Conservation (phyloP, 2,329 filamentous ascomycete genomes). For the Huntiella abstrusa region DNA sequence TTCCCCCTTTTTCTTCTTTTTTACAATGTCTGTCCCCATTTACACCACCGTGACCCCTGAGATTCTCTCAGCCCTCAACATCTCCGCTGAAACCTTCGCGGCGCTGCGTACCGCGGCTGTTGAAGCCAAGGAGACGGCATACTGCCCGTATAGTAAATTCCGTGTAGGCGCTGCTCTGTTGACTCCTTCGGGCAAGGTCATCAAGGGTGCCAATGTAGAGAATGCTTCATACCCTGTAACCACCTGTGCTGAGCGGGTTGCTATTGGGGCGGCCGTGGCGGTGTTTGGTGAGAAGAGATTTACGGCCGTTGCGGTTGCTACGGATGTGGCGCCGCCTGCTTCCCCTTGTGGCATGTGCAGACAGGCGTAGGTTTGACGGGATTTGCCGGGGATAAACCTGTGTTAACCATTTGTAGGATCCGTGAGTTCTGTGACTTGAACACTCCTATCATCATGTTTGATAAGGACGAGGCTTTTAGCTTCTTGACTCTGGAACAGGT, state of each 20-base stretch:
- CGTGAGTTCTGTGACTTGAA: conserved; percentile 53
- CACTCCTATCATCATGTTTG: conserved; percentile 81
- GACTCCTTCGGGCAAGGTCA: conserved; percentile 21
- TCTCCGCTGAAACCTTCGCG: conserved; percentile 45
- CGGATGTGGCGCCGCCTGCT: conserved; percentile 50
- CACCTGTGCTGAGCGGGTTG: conserved; percentile 90
- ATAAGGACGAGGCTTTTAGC: conserved; percentile 55
- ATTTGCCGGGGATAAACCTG: neutral
- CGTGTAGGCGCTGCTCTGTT: conserved; percentile 74
- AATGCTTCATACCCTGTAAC: conserved; percentile 86
- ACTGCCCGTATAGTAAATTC: conserved; percentile 89
- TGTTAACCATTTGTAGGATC: conserved; percentile 32
- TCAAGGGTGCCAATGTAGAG: conserved; percentile 70
- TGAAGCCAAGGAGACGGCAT: conserved; percentile 58
- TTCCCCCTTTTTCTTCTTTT: neutral
- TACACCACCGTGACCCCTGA: conserved; percentile 16
- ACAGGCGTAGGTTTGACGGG: conserved; percentile 48
- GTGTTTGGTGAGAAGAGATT: conserved; percentile 34
- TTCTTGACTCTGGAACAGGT: conserved; percentile 52
- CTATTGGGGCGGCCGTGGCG: conserved; percentile 60
- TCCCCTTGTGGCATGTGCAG: conserved; percentile 92
- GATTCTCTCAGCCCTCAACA: conserved; percentile 17
- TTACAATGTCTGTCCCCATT: conserved; percentile 11
- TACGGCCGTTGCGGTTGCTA: conserved; percentile 68
- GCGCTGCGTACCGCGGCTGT: conserved; percentile 42